Percentiles rank a stretch among this genome's conserved stretches.
phyloP scores from a whole-genome alignment of 169 alveolate genomes.

The Plasmodium sp. region DNA sequence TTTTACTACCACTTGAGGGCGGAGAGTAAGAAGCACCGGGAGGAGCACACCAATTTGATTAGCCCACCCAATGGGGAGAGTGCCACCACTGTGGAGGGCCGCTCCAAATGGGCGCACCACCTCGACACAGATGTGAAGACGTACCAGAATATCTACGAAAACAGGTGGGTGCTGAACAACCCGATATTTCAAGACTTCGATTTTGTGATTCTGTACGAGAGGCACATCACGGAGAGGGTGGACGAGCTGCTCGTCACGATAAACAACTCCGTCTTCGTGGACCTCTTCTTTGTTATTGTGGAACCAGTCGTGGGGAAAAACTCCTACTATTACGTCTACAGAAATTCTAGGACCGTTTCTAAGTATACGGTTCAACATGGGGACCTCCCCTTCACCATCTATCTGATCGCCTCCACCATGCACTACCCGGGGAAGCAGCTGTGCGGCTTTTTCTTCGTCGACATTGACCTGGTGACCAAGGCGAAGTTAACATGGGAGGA shows the following conservation, averaged over 20 bases:
- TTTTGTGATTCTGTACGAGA: slow-evolving; percentile 31
- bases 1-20: not conserved
- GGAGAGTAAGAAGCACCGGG: not conserved
- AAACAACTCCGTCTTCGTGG: slow-evolving; percentile 12
- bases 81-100: not conserved
- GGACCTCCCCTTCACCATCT: not conserved
- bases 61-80: not conserved
- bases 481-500: not conserved
- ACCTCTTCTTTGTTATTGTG: slow-evolving; percentile 17
- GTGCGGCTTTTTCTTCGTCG: slow-evolving; percentile 56
- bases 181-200: slow-evolving; percentile 13
- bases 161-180: slow-evolving; percentile 28
- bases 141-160: slow-evolving; percentile 13
- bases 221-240: not conserved
- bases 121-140: not conserved
- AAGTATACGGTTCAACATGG: slow-evolving; percentile 3
- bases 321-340: slow-evolving; percentile 15
- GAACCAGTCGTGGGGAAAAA: not conserved
- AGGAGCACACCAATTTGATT: not conserved
- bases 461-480: slow-evolving; percentile 21
- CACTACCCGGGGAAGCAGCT: not conserved
- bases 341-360: not conserved
- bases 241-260: slow-evolving; percentile 22
- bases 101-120: not conserved
- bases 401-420: slow-evolving; percentile 7